Percentiles rank a stretch among this genome's conserved stretches.
These are phyloP conservation scores for Bruguiera gymnorhiza DNA, from an alignment of 345 rosid genomes.

Conservation along the genomic window DNA sequence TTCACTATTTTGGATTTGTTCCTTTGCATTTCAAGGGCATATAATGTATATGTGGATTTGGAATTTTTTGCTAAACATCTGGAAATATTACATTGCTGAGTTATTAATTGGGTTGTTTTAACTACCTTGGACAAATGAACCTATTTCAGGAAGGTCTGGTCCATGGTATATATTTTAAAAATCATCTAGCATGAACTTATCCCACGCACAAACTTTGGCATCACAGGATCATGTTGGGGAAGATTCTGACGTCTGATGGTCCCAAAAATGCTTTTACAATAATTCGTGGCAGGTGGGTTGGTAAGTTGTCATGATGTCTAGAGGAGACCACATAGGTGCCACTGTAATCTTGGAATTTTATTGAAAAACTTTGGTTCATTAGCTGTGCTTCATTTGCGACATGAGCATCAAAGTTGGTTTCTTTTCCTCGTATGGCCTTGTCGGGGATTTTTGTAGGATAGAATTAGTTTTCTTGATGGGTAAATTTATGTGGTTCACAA, in stretches of 20 bases:
- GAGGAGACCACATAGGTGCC: conserved; percentile 25
- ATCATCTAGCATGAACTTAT: conserved; percentile 20
- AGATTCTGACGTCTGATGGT: conserved; percentile 86
- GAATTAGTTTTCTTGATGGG: conserved; percentile 4
- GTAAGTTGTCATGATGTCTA: conserved; percentile 52
- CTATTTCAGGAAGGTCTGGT: background rate
- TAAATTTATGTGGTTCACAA: background rate
- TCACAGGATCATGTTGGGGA: conserved; percentile 97
- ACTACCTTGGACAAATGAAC: background rate
- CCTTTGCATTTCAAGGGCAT: background rate
- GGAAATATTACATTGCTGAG: conserved; percentile 4
- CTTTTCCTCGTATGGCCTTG: conserved; percentile 1
- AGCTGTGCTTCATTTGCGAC: conserved; percentile 14
- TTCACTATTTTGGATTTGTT: too few relatives aligned
- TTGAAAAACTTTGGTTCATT: conserved; percentile 11
- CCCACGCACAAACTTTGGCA: conserved; percentile 35
- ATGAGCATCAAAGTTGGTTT: conserved; percentile 1
- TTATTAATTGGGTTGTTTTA: conserved; percentile 1
- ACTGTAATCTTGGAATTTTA: conserved; percentile 11
- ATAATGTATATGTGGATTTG: conserved; percentile 3
- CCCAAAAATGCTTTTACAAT: conserved; percentile 79
- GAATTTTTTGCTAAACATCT: conserved; percentile 2
- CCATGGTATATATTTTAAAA: background rate
- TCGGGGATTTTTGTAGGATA: background rate
- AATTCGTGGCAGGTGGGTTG: conserved; percentile 91